Evolutionary conservation across 768 basidiomycete genomes (phyloP), one percentile per base, ranked within the genome.

Genomic region (Galerina marginata): DNA sequence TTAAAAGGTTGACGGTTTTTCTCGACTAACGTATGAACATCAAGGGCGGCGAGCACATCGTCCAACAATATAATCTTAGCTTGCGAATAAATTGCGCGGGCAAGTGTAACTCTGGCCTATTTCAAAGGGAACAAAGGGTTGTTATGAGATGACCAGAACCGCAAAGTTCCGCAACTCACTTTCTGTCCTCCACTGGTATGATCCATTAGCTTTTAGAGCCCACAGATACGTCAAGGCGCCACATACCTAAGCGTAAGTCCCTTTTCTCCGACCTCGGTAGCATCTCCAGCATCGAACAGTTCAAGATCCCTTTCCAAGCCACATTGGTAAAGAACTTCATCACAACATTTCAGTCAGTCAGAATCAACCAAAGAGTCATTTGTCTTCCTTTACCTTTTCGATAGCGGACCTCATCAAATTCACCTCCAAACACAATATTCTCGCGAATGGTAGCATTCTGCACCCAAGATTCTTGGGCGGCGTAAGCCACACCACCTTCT

Each of bases 381-480:
- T 12, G 20, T 42, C 16, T 20, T 2, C 26, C 10, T 37, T 39
- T 6, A 69, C 71, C 72, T 64, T 86, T 83, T 79, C 86, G 87
- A 69, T 94, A 94, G n/a, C 87, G 81, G 59, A 81, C 83, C 69
- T 89, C 88, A 54, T 95, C 88, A 62, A 86, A 91, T 1, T 86
- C 82, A 11, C 85, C 75, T 37, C 91, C 91, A 62, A 95, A 95
- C 45, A 90, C 73, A 57, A 95, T 88, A 67, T 95, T 95, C 47
- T 93, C 88, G 77, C 76, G 79, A 49, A 91, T 88, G 0, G 89
- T 91, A 57, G 87, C 89, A 61, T 90, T 92, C 72, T 88, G 83
- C 10, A 92, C 86, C 91, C 91, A 95, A 3, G 89, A 86, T 68
- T 92, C 90, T 69, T 95, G 92, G 2, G 88, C 87, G 11, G 89